Evolutionary conservation across 345 rosid genomes (phyloP), one percentile per base, ranked within the genome.

Genomic region (Stellera chamaejasme): DNA sequence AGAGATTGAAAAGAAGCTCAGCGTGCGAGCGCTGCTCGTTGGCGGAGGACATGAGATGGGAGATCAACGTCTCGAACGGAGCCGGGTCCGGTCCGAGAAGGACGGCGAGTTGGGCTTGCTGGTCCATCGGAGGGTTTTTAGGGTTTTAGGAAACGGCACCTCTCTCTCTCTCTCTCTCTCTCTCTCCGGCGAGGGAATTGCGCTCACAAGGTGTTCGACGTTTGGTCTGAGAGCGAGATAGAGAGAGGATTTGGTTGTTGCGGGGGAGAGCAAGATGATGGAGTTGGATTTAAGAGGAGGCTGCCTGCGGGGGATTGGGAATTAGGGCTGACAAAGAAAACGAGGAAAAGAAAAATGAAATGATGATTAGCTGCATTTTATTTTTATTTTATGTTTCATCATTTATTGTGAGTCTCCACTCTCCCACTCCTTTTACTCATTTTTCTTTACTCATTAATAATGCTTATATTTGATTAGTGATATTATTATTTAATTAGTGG

Each of bases 21-120:
- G 99, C 99, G 62, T 81, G 65, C 10, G 97, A 87, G 9, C 99
- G 95, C 39, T 79, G 95, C 48, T 94, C 97, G 87, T 90, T 90
- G 55, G 96, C 76, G 36, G 97, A 78, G 4, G 99, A 83, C 99
- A 90, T 85, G 60, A 94, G 92, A 62, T 84, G 83, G 6, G 92
- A 77, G 73, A 94, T 83, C 14, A 94, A 78, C 46, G 82, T 75
- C 69, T 90, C 99, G 62, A 94, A 94, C 3, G 94, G 87, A 27
- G 82, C 82, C 0, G 85, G 68, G 67, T 94, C 99, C 54, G 85
- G 74, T 25, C 96, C 99, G 41, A 94, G 82, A 52, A 83, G 61
- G 71, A 74, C 77, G 23, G 90, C 96, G 53, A 94, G 88, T 56
- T 86, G 97, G 5, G 87, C 76, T 63, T 92, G 95, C 62, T 90